Conservation (phyloP, 139 green algal species). For the Chlamydomonas incerta region DNA sequence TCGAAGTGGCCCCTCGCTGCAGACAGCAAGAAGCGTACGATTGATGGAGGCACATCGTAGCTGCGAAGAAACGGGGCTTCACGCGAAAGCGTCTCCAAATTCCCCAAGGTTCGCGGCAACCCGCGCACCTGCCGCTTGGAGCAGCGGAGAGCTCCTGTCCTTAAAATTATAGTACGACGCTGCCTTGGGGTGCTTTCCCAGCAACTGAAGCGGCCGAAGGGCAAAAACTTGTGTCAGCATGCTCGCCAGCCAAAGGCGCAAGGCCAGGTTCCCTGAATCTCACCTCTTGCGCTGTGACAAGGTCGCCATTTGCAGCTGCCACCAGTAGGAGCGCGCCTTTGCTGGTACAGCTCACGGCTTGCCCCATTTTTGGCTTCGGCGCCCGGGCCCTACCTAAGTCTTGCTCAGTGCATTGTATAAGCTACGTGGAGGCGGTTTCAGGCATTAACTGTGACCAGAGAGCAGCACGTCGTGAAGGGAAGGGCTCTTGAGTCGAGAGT, state of each 20-base stretch:
- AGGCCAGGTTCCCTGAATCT: background rate
- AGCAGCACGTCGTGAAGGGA: too few relatives aligned
- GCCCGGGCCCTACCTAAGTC: too few relatives aligned
- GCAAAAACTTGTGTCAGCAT: background rate
- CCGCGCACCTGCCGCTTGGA: slow-evolving; percentile 53
- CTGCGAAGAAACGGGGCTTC: too few relatives aligned
- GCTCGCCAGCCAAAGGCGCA: too few relatives aligned
- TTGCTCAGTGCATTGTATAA: too few relatives aligned
- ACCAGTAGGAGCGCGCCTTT: slow-evolving; percentile 53
- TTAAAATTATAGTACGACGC: slow-evolving; percentile 57
- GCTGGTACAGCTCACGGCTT: slow-evolving; percentile 25
- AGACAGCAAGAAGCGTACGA: background rate
- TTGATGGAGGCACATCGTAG: too few relatives aligned
- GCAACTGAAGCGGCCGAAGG: slow-evolving; percentile 13
- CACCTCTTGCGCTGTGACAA: slow-evolving; percentile 49
- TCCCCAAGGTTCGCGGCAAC: background rate
- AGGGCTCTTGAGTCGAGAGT: too few relatives aligned
- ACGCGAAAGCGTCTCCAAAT: background rate
- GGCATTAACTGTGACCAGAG: too few relatives aligned
- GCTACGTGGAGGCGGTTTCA: too few relatives aligned
- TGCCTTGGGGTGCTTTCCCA: slow-evolving; percentile 44
- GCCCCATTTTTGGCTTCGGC: slow-evolving; percentile 21
- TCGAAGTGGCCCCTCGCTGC: slow-evolving; percentile 62
- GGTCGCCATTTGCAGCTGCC: slow-evolving; percentile 53
- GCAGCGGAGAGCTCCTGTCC: slow-evolving; percentile 47